A percentile compares a stretch with the other conserved stretches of the same genome.
phyloP scores from a whole-genome alignment of 805 yeast species.

The Ogataea polymorpha region DNA sequence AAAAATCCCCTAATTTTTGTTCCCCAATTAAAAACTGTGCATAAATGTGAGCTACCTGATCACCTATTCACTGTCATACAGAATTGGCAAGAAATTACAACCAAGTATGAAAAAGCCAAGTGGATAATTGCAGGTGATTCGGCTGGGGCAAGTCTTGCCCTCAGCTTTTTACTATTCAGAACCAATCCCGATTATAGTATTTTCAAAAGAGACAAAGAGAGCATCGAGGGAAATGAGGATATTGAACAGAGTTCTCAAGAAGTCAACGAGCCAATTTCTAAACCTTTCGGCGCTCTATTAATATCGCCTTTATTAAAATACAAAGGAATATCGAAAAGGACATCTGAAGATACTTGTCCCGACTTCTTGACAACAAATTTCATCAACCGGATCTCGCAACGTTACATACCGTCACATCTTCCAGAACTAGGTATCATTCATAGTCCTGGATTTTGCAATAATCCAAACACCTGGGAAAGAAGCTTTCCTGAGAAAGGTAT shows the following conservation, averaged over 20 bases:
- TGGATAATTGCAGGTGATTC: conserved; percentile 45
- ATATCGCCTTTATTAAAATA: conserved; percentile 30
- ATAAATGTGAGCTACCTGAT: conserved; percentile 19
- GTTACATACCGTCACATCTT: conserved; percentile 14
- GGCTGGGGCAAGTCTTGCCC: conserved; percentile 43
- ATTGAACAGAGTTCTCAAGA: neutral
- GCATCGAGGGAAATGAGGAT: conserved; percentile 27
- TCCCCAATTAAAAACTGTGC: conserved; percentile 28
- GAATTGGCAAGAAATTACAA: conserved; percentile 33
- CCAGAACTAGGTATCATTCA: conserved; percentile 25
- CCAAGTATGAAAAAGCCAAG: conserved; percentile 26
- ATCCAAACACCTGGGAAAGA: conserved; percentile 36
- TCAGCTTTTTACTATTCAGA: conserved; percentile 37
- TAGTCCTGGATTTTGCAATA: conserved; percentile 33
- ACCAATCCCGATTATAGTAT: conserved; percentile 30
- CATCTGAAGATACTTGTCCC: conserved; percentile 11
- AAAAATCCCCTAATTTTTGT: conserved; percentile 44
- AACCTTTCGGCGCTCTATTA: conserved; percentile 26
- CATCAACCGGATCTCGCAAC: conserved; percentile 14
- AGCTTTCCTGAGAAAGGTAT: conserved; percentile 43
- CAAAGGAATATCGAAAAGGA: conserved; percentile 11
- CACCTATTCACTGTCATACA: conserved; percentile 28
- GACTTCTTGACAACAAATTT: conserved; percentile 20
- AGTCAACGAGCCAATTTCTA: neutral
- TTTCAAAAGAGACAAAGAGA: conserved; percentile 5